Evolutionary conservation across 202 grass and related monocot genomes (phyloP), one percentile per base, ranked within the genome.

Genomic region (Bolboschoenoplectus hybrid): DNA sequence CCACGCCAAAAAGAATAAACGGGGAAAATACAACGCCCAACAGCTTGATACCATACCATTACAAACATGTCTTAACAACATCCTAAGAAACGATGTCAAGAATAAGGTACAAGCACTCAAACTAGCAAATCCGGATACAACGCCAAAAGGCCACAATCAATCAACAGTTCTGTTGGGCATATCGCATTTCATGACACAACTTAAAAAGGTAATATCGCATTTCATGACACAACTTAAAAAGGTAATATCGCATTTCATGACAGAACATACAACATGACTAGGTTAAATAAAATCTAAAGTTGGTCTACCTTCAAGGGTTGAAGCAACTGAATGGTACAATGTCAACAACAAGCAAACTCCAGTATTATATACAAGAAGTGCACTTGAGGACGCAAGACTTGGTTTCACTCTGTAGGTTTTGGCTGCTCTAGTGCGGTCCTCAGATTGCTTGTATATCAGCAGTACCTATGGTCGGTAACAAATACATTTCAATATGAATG

Each of bases 401-500:
- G 34, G 14, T 79, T 58, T 80, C 53, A 41, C 53, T 40, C 36
- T 80, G 60, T 60, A 39, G 13, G 12, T 60, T 3, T 0, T n/a
- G 35, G 6, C 36, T 19, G 35, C 16, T 57, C 14, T 40, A 5
- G 3, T 4, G 36, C 5, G 36, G 75, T 58, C 53, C 53, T 58
- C 52, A 80, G 51, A 80, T 60, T 80, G 53, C 75, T 80, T 80
- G 52, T 57, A 57, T 51, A 80, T 58, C 16, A 60, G 45, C 8
- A 47, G 53, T 58, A 80, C 53, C 75, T 80, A 80, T 19, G 36
- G 75, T 58, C 8, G 3, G 36, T 60, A 80, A 43, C 7, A 80
- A 61, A 10, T 79, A 40, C 58, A 58, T 40, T 58, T 58, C 0
- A 53, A n/a, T 80, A 41, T 26, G 26, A 80, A 80, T 80, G 8